Percentiles rank a stretch among this genome's conserved stretches.
These are phyloP conservation scores for Talaromyces sp. DNA, from an alignment of 2,329 filamentous ascomycete genomes.

Conservation along the genomic window DNA sequence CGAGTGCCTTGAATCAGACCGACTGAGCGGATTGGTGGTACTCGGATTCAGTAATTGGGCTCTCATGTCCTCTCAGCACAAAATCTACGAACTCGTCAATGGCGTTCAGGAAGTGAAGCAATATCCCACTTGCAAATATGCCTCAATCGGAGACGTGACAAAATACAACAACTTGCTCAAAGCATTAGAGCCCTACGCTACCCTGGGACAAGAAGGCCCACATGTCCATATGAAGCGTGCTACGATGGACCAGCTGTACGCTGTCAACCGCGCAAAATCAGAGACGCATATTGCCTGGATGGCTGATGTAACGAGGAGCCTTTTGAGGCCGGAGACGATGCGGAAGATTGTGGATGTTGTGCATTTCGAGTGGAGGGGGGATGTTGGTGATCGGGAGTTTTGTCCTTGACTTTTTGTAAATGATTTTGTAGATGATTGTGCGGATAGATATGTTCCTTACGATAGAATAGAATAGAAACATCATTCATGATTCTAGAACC, in stretches of 20 bases:
- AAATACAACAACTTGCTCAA: neutral
- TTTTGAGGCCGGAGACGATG: neutral
- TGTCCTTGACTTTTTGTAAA: neutral
- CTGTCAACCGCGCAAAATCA: neutral
- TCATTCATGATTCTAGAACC: neutral
- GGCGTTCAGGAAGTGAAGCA: neutral
- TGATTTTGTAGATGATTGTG: neutral
- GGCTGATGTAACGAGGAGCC: constrained; percentile 6
- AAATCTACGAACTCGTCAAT: neutral
- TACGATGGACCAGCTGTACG: neutral
- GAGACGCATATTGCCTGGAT: constrained; percentile 2
- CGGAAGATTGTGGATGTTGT: neutral
- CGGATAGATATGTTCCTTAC: no score
- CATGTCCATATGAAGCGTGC: neutral
- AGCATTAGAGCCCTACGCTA: neutral
- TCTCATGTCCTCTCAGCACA: neutral
- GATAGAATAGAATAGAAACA: neutral
- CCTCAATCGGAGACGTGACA: neutral
- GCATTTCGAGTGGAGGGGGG: neutral
- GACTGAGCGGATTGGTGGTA: neutral
- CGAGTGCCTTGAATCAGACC: neutral
- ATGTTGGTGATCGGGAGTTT: neutral
- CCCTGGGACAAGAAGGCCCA: neutral
- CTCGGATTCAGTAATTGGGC: neutral
- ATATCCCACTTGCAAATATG: neutral